Evolutionary conservation across 2,329 filamentous ascomycete genomes (phyloP).

Genomic region (Aspergillus sp.): DNA sequence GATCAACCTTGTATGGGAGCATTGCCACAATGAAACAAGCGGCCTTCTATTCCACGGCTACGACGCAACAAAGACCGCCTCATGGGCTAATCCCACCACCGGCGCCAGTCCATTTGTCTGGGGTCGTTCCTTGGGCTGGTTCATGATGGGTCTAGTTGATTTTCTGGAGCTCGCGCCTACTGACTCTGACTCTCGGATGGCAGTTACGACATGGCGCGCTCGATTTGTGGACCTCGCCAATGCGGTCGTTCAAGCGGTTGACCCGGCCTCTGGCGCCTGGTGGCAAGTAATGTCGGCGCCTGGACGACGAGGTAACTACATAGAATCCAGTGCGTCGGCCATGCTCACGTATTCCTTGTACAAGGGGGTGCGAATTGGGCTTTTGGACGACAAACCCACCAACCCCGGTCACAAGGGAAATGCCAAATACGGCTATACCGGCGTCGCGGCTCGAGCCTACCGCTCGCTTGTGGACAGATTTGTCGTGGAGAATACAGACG

Average conservation of each 20-base stretch:
- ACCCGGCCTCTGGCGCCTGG: constrained; percentile 52
- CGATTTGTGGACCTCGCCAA: constrained; percentile 43
- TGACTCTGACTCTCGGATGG: constrained; percentile 24
- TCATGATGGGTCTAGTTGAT: constrained; percentile 53
- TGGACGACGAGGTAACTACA: constrained; percentile 55
- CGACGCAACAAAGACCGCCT: constrained; percentile 48
- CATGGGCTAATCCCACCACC: constrained; percentile 53
- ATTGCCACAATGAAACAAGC: constrained; percentile 41
- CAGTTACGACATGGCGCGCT: constrained; percentile 35
- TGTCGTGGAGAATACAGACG: constrained; percentile 49
- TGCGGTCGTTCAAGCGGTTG: constrained; percentile 45
- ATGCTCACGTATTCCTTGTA: constrained; percentile 59
- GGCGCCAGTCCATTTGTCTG: constrained; percentile 56
- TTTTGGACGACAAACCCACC: constrained; percentile 15
- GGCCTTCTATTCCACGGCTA: constrained; percentile 57
- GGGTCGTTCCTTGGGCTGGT: constrained; percentile 57
- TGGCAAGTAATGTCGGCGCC: constrained; percentile 59
- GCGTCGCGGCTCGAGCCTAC: constrained; percentile 46
- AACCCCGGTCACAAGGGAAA: not conserved
- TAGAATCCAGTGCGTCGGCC: constrained; percentile 59
- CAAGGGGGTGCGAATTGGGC: constrained; percentile 44
- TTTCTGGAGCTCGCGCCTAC: constrained; percentile 48
- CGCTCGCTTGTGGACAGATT: constrained; percentile 45
- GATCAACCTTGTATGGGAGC: constrained; percentile 47
- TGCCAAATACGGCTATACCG: constrained; percentile 28